These are phyloP conservation scores for Isoetes taiwanensis DNA, from an alignment of 75 land plant species.

Conservation along the genomic window DNA sequence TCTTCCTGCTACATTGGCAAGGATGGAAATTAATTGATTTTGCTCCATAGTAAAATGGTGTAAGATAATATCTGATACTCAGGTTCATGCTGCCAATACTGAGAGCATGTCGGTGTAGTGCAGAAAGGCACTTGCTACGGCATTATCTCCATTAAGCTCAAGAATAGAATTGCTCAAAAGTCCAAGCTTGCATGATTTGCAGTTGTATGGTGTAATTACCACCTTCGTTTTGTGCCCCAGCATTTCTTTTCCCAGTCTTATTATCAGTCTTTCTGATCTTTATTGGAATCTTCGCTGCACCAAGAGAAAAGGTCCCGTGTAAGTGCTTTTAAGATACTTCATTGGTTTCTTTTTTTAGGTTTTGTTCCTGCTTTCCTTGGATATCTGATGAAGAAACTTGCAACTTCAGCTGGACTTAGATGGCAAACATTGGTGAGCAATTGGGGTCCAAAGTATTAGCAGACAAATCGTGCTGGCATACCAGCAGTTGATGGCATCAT, in stretches of 20 bases:
- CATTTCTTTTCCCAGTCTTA: conserved; percentile 84
- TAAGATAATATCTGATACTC: too few species aligned
- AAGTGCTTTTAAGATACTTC: conserved; percentile 6
- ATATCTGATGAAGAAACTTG: neutral
- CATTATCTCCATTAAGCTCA: too few species aligned
- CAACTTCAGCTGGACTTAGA: conserved; percentile 56
- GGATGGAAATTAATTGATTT: too few species aligned
- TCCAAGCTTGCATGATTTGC: conserved; percentile 84
- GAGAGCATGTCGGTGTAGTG: too few species aligned
- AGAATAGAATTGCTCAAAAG: conserved; percentile 38
- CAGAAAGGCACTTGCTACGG: too few species aligned
- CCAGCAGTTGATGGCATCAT: conserved; percentile 71
- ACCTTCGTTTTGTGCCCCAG: conserved; percentile 83
- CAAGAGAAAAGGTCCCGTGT: conserved; percentile 46
- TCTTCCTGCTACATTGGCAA: too few species aligned
- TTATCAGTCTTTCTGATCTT: conserved; percentile 83
- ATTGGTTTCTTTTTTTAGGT: neutral
- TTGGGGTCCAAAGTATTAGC: conserved; percentile 74
- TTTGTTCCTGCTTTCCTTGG: neutral
- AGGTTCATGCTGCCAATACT: too few species aligned
- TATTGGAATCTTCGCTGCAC: conserved; percentile 64
- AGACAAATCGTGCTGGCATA: conserved; percentile 76
- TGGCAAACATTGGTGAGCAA: conserved; percentile 47
- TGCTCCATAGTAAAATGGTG: too few species aligned
- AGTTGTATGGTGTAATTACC: conserved; percentile 85